Conservation (phyloP, 495 filamentous ascomycete genomes). For the Xylaria sp. region DNA sequence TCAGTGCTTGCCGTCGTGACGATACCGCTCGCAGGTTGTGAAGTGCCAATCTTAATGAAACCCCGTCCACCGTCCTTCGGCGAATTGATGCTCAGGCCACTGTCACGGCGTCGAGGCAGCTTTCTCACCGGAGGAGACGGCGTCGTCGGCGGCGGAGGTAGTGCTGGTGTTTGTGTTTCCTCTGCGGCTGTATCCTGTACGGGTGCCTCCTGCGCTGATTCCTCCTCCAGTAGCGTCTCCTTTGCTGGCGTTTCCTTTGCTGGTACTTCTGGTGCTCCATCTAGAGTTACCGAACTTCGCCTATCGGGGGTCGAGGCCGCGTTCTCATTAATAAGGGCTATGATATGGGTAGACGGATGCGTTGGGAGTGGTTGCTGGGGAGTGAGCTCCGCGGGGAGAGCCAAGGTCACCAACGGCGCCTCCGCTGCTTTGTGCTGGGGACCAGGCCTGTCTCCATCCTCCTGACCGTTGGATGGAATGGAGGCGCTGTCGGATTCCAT, state of each 20-base stretch:
- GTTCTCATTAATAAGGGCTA: slow-evolving; percentile 32
- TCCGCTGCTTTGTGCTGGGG: slow-evolving; percentile 33
- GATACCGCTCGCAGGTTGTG: slow-evolving; percentile 29
- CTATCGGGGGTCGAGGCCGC: slow-evolving; percentile 20
- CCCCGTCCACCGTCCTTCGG: slow-evolving; percentile 37
- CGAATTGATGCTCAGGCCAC: slow-evolving; percentile 38
- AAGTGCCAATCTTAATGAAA: slow-evolving; percentile 46
- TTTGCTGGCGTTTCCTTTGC: no score
- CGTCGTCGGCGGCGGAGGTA: slow-evolving; percentile 23
- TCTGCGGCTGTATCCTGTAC: no score
- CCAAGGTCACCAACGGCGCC: slow-evolving; percentile 17
- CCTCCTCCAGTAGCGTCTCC: no score
- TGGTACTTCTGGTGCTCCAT: no score
- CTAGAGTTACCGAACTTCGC: slow-evolving; percentile 11
- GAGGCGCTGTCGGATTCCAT: slow-evolving; percentile 37
- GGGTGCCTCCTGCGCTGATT: no score
- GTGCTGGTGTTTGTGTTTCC: background rate
- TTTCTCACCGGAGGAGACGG: slow-evolving; percentile 31
- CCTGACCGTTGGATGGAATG: slow-evolving; percentile 33
- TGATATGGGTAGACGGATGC: slow-evolving; percentile 28
- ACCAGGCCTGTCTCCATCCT: slow-evolving; percentile 18
- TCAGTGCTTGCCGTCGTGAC: slow-evolving; percentile 37
- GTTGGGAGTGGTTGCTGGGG: slow-evolving; percentile 15
- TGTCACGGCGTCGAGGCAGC: slow-evolving; percentile 30
- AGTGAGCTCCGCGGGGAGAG: slow-evolving; percentile 13